Evolutionary conservation across 1,284 basidiomycete genomes (phyloP), one percentile per base, ranked within the genome.

Genomic region (Phellopilus nigrolimitatus): DNA sequence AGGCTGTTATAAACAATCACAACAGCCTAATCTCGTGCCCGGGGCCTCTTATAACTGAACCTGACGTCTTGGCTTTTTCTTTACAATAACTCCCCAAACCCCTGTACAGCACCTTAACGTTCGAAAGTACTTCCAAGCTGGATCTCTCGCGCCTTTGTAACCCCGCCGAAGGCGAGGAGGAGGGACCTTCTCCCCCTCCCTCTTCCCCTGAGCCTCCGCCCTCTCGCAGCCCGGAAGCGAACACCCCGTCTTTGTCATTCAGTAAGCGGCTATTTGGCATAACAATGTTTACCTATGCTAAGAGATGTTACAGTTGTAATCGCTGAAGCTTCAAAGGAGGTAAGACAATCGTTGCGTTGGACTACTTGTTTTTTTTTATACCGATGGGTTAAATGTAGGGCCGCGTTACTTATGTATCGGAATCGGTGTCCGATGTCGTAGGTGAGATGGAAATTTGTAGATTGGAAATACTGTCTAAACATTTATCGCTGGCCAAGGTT

Each of bases 251-350:
- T 9, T 38, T 56, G n/a, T 56, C 54, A 4, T 56, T 52, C 39
- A 56, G 54, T 56, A 37, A 44, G 53, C 30, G 24, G 17, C 19
- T n/a, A n/a, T 13, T 42, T 15, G 22, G 24, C 31, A 19, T 28
- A 34, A 51, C 13, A 17, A 9, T 41, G 19, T 22, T 47, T 46
- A 13, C 37, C 42, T 33, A 53, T 33, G 17, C 37, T 17, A 36
- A 31, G 37, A 39, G n/a, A 38, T 17, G 37, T 15, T 12, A 4
- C 34, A 59, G 48, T 57, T 55, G 82, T 79, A 7, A 86, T 87
- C 58, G 79, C 85, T 28, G 84, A 88, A 64, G 87, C 88, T 65
- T 80, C 81, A 12, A 75, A 83, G 66, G 72, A 84, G 64, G 84
- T 84, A 62, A 60, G 66, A 50, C 28, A 49, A 48, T 48, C 36